Evolutionary conservation across 768 basidiomycete species (phyloP).

Genomic region (Tricholoma matsutake): DNA sequence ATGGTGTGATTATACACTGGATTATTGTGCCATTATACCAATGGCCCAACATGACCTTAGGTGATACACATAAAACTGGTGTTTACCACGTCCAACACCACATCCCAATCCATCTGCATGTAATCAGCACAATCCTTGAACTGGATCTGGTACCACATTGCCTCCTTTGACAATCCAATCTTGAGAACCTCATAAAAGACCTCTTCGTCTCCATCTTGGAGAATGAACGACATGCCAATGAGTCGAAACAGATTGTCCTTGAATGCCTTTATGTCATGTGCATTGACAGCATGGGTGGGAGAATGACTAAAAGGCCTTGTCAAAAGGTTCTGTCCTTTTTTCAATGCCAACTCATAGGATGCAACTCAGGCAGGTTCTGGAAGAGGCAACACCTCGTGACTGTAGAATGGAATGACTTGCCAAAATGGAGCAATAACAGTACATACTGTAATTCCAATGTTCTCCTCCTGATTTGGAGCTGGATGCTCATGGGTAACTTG

Average conservation of each 20-base stretch:
- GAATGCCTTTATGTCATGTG: background rate
- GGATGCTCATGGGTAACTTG: background rate
- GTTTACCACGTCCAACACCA: background rate
- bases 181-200: background rate
- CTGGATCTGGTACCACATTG: background rate
- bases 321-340: background rate
- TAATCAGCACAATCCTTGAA: background rate
- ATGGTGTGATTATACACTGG: too few relatives aligned
- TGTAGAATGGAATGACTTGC: background rate
- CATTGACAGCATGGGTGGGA: background rate
- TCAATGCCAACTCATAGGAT: background rate
- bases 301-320: background rate
- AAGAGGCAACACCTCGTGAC: background rate
- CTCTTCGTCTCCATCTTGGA: background rate
- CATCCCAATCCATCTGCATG: background rate
- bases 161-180: background rate
- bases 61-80: background rate
- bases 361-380: background rate
- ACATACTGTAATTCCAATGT: conserved; percentile 1
- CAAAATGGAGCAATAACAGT: background rate
- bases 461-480: background rate
- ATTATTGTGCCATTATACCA: too few relatives aligned
- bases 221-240: background rate
- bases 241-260: background rate
- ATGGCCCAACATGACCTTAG: too few relatives aligned